Conservation (phyloP, 1,284 basidiomycete species). For the Austroboletus novae-zelandiae region DNA sequence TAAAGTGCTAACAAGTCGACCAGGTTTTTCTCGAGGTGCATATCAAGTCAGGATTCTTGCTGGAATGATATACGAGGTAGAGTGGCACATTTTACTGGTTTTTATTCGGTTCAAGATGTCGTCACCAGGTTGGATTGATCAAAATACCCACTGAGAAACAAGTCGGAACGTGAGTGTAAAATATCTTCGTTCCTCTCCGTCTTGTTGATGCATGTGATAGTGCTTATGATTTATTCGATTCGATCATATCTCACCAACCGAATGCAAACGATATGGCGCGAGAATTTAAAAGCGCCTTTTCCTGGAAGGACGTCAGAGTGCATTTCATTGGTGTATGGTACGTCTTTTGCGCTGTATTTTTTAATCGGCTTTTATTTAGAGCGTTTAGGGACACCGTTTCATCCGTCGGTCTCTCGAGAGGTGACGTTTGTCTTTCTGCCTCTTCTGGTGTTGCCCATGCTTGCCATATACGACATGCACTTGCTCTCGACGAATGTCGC, state of each 20-base stretch:
- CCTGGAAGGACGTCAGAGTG: slow-evolving; percentile 15
- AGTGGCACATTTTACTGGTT: background rate
- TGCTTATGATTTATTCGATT: slow-evolving; percentile 9
- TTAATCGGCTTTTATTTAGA: background rate
- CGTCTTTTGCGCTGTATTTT: background rate
- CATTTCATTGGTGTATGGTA: slow-evolving; percentile 37
- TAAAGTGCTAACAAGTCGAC: background rate
- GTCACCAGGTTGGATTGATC: background rate
- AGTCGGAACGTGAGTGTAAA: background rate
- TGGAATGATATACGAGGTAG: slow-evolving; percentile 30
- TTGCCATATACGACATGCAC: slow-evolving; percentile 25
- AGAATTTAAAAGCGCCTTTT: slow-evolving; percentile 22
- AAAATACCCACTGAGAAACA: background rate
- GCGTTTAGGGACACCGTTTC: slow-evolving; percentile 23
- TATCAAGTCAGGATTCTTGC: slow-evolving; percentile 34
- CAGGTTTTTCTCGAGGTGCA: slow-evolving; percentile 36
- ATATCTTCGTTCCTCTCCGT: too few species aligned
- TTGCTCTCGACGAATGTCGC: slow-evolving; percentile 35
- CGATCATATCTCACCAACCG: too few species aligned
- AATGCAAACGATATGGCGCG: slow-evolving; percentile 6
- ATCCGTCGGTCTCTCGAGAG: slow-evolving; percentile 29
- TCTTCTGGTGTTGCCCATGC: slow-evolving; percentile 18
- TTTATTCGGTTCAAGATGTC: too few species aligned
- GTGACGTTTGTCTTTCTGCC: slow-evolving; percentile 21
- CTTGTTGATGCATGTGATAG: background rate